Base-by-base conservation (phyloP, 2,329 filamentous ascomycete species). In the Aspergillus novoparasiticus region DNA sequence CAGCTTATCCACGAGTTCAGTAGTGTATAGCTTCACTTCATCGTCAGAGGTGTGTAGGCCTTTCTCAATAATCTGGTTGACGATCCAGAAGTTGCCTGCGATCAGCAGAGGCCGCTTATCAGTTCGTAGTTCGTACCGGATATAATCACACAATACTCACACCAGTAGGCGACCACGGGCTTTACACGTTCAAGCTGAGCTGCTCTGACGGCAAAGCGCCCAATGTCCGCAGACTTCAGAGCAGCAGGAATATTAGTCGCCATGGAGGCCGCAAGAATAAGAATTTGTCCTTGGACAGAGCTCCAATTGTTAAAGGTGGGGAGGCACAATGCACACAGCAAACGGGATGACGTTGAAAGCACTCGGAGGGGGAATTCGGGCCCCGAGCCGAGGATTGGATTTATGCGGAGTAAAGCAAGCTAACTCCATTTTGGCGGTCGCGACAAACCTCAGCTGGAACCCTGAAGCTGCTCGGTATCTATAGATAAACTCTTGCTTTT, bases 101-200 rank as follows among this genome's bases (percentile, higher is more conserved):
- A n/a, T 16, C 10, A 55, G 60, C 11, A 46, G 58, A 39, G 9
- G 32, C 10, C 4, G 34, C n/a, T 34, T 28, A 70, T 67, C 69
- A 69, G 63, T 60, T 75, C 26, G 71, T 12, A 23, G 28, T 55
- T 39, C 28, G 19, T 51, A 50, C 36, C 19, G 16, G n/a, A 39
- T 26, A 30, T 14, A 57, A 30, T 36, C 57, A 23, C 51, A 41
- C 41, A 39, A 34, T 46, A 85, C 90, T 74, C 85, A 96, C 94
- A 95, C 93, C 94, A 98, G 79, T 98, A 99, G 66, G 94, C 86
- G 69, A 98, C 86, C 64, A 95, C 92, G 10, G 95, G 95, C 79
- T 94, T 95, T 73, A 89, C 87, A 63, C 86, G 86, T 76, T 94
- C 91, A 56, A 99, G 86, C 81, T 99, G 94, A 41, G 87, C 86